A percentile compares a stretch with the other conserved stretches of the same genome.
phyloP scores from a whole-genome alignment of 345 rosid species.

The Bruguiera parviflora region DNA sequence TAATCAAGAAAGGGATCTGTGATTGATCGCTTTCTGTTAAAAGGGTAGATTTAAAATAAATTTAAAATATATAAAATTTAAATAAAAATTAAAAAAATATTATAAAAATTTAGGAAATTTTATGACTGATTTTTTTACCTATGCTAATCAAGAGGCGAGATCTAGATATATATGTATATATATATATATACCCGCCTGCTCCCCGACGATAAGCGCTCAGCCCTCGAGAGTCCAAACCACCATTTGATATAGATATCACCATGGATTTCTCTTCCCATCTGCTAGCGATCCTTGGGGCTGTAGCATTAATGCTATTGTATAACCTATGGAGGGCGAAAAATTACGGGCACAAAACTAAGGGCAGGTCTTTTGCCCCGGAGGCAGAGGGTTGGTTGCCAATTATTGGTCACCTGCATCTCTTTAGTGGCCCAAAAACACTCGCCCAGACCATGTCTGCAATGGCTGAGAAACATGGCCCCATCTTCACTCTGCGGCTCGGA shows the following conservation, averaged over 20 bases:
- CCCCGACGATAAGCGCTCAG: too few relatives aligned
- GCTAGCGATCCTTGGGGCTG: background rate
- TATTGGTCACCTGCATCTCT: conserved; percentile 24
- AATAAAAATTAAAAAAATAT: too few relatives aligned
- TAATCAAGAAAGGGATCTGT: too few relatives aligned
- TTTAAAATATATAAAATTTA: too few relatives aligned
- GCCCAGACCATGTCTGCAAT: conserved; percentile 20
- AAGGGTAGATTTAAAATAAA: too few relatives aligned
- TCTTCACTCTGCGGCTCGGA: conserved; percentile 27
- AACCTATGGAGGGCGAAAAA: conserved; percentile 7
- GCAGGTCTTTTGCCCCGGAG: conserved; percentile 11
- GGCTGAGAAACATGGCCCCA: conserved; percentile 23
- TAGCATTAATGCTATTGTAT: conserved; percentile 1
- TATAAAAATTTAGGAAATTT: too few relatives aligned
- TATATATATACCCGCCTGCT: too few relatives aligned
- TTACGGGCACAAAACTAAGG: background rate
- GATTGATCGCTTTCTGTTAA: too few relatives aligned
- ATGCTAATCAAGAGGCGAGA: too few relatives aligned
- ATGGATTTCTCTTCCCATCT: conserved; percentile 7
- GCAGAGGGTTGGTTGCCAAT: conserved; percentile 14
- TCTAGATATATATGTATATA: too few relatives aligned
- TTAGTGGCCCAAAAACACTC: conserved; percentile 13
- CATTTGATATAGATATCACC: background rate
- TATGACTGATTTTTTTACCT: too few relatives aligned
- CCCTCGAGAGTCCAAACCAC: background rate